phyloP scores from a whole-genome alignment of 345 rosid genomes.

The Cochlearia excelsa region DNA sequence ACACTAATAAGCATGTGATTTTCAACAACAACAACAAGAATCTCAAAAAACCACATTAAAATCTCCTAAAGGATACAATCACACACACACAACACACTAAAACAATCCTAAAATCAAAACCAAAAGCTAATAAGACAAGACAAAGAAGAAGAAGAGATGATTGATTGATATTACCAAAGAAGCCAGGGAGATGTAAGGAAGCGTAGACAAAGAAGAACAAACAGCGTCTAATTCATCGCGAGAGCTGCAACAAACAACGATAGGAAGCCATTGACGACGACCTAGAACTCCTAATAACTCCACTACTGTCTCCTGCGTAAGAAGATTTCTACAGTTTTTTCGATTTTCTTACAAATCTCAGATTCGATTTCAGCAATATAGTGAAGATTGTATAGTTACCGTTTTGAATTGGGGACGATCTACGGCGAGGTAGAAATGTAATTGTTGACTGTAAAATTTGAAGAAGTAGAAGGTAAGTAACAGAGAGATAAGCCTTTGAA shows the following conservation, averaged over 20 bases:
- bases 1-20: not conserved
- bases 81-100: not conserved
- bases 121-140: not conserved
- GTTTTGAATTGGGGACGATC: conserved; percentile 82
- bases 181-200: conserved; percentile 64
- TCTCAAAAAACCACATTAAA: too few species aligned
- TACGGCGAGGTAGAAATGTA: conserved; percentile 83
- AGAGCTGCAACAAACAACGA: conserved; percentile 83
- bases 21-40: not conserved
- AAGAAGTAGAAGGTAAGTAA: not conserved
- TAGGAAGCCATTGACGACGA: conserved; percentile 65
- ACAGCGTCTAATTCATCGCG: conserved; percentile 93
- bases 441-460: conserved; percentile 47
- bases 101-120: not conserved
- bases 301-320: conserved; percentile 63
- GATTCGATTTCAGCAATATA: not conserved
- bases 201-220: conserved; percentile 67
- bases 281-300: conserved; percentile 63
- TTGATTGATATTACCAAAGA: conserved; percentile 45
- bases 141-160: not conserved
- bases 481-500: not conserved
- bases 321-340: too few species aligned
- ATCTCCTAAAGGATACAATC: too few species aligned
- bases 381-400: conserved; percentile 36
- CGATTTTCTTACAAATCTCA: too few species aligned